phyloP scores from a whole-genome alignment of 2,329 filamentous ascomycete genomes.

The Xylaria sp. region DNA sequence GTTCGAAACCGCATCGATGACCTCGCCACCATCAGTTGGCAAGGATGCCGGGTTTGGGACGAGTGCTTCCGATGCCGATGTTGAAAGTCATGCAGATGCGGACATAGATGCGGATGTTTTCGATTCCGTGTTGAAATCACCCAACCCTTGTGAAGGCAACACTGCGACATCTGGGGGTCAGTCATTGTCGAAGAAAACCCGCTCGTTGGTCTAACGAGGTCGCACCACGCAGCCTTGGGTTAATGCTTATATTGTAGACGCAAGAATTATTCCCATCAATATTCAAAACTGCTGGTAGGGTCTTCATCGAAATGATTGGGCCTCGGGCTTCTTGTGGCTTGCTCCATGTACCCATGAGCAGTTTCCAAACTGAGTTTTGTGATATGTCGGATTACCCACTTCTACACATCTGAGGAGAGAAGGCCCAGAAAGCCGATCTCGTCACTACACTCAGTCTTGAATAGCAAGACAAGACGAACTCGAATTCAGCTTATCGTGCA shows the following conservation, averaged over 20 bases:
- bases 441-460: no score
- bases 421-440: background rate
- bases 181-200: background rate
- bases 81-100: conserved; percentile 47
- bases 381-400: conserved; percentile 35
- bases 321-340: background rate
- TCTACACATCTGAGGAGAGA: background rate
- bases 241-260: background rate
- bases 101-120: conserved; percentile 42
- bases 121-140: conserved; percentile 17
- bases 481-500: background rate
- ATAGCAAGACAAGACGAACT: background rate
- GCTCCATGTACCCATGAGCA: conserved; percentile 22
- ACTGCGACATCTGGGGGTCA: background rate
- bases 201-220: conserved; percentile 4
- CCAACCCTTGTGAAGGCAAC: background rate
- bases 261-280: background rate
- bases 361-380: conserved; percentile 33
- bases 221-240: no score
- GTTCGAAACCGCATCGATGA: conserved; percentile 40
- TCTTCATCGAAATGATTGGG: background rate
- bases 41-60: conserved; percentile 38
- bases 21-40: conserved; percentile 37
- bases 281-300: background rate
- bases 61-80: conserved; percentile 49